Evolutionary conservation across 805 yeast genomes (phyloP).

Genomic region (Tetrapisispora namnaoensis): DNA sequence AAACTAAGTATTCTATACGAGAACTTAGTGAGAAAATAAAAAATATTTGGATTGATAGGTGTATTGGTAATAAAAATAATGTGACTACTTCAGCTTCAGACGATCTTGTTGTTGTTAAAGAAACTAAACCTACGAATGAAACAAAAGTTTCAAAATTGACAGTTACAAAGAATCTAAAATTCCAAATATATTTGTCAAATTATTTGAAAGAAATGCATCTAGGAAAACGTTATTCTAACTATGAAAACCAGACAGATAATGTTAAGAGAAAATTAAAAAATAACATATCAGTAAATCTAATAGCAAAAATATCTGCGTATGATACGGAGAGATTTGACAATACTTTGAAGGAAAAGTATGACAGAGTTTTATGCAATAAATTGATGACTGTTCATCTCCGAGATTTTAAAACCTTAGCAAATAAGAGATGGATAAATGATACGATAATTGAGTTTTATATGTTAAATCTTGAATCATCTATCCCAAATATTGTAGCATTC

Average conservation of each 20-base stretch:
- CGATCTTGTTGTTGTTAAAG: constrained; percentile 22
- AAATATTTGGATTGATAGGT: constrained; percentile 13
- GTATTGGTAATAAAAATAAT: neutral
- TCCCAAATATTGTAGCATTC: constrained; percentile 51
- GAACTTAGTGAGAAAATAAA: constrained; percentile 25
- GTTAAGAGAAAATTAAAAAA: constrained; percentile 9
- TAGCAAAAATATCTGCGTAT: constrained; percentile 18
- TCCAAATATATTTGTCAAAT: constrained; percentile 19
- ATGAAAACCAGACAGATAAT: constrained; percentile 30
- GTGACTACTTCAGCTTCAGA: neutral
- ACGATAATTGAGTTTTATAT: constrained; percentile 78
- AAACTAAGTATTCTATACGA: constrained; percentile 14
- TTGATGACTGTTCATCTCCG: constrained; percentile 23
- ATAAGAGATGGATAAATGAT: constrained; percentile 82
- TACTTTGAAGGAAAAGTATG: constrained; percentile 22
- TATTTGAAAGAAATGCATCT: constrained; percentile 32
- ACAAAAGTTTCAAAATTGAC: neutral
- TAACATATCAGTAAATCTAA: constrained; percentile 11
- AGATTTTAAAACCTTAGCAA: constrained; percentile 64
- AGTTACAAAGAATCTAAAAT: constrained; percentile 6
- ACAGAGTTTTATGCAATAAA: constrained; percentile 15
- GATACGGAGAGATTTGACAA: constrained; percentile 18
- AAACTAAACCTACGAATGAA: constrained; percentile 12
- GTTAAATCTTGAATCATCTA: constrained; percentile 25
- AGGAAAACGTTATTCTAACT: constrained; percentile 34